These are phyloP conservation scores for Blastocystis sp. DNA, from an alignment of 352 stramenopile species.

Conservation along the genomic window DNA sequence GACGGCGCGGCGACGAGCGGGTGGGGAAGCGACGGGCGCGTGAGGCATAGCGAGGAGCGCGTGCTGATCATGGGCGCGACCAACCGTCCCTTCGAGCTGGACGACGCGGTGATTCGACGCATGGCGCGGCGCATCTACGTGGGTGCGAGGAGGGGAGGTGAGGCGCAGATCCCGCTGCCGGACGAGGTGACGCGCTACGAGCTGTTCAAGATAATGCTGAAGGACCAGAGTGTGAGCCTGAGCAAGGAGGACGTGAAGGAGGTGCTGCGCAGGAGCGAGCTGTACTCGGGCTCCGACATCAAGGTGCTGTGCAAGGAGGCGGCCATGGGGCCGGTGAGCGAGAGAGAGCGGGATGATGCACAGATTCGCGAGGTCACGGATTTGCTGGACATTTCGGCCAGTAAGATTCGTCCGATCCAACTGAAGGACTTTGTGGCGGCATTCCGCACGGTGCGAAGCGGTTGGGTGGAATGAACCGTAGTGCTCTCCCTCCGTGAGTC, in stretches of 20 bases:
- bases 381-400: conserved; percentile 17
- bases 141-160: conserved; percentile 70
- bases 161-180: conserved; percentile 49
- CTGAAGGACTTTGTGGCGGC: conserved; percentile 50
- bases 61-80: conserved; percentile 76
- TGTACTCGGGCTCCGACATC: conserved; percentile 63
- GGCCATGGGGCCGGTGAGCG: conserved; percentile 37
- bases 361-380: conserved; percentile 60
- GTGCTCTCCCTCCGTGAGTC: conserved; percentile 55
- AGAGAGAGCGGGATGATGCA: not conserved
- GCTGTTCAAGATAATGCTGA: conserved; percentile 62
- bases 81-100: conserved; percentile 78
- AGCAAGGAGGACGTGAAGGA: conserved; percentile 46
- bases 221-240: conserved; percentile 40
- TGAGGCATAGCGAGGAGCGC: conserved; percentile 73
- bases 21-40: conserved; percentile 66
- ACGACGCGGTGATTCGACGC: conserved; percentile 81
- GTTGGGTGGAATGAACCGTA: not conserved
- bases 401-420: conserved; percentile 51
- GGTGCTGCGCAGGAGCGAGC: conserved; percentile 21
- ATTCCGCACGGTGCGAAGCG: conserved; percentile 19
- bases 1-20: conserved; percentile 78
- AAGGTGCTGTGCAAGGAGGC: conserved; percentile 66
- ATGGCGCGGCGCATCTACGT: conserved; percentile 84
- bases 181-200: conserved; percentile 55